These are phyloP conservation scores for Aspergillus japonicus DNA, from an alignment of 2,329 filamentous ascomycete genomes.

Conservation along the genomic window DNA sequence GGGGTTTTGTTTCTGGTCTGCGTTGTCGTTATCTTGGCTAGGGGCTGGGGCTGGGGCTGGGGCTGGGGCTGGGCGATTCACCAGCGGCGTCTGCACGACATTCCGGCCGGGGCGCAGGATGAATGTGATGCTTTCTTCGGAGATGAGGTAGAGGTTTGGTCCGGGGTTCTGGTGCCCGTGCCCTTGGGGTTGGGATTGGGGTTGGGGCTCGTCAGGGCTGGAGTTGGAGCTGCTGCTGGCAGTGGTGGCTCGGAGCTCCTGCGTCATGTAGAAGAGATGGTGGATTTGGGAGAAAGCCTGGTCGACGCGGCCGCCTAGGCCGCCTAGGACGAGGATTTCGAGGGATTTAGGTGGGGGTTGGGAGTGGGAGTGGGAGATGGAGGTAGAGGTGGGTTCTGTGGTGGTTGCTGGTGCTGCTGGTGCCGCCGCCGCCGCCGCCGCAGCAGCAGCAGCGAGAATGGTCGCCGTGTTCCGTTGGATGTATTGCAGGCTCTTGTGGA, in stretches of 20 bases:
- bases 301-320: constrained; percentile 85
- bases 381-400: not conserved
- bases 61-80: constrained; percentile 13
- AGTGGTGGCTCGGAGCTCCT: constrained; percentile 19
- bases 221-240: constrained; percentile 1
- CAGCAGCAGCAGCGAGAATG: too few species aligned
- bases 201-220: constrained; percentile 2
- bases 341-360: constrained; percentile 21
- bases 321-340: constrained; percentile 78
- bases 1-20: too few species aligned
- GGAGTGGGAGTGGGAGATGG: not conserved
- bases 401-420: not conserved
- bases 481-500: constrained; percentile 73
- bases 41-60: too few species aligned
- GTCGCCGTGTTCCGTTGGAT: constrained; percentile 44
- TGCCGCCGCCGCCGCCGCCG: not conserved
- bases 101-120: constrained; percentile 71
- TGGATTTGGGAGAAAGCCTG: constrained; percentile 88
- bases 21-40: too few species aligned
- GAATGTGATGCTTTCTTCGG: constrained; percentile 77
- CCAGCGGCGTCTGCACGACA: constrained; percentile 61
- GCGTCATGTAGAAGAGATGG: constrained; percentile 63
- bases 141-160: constrained; percentile 70
- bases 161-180: not conserved
- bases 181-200: not conserved